phyloP scores from a whole-genome alignment of 2,329 filamentous ascomycete species.

The Mollisia scopiformis region DNA sequence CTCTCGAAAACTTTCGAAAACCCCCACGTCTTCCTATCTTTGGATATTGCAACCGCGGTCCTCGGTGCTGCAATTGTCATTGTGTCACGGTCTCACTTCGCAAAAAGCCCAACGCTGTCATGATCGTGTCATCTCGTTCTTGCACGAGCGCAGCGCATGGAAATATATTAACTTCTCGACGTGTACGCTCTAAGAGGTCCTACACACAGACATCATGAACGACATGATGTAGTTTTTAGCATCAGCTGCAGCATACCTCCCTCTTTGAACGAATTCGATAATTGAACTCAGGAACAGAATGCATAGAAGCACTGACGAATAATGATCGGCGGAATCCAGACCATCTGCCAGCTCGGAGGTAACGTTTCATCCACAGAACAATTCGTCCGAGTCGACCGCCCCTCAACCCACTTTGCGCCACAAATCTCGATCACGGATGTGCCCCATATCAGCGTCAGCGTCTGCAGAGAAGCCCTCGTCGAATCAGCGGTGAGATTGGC shows the following conservation, averaged over 20 bases:
- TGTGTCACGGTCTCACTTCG: neutral
- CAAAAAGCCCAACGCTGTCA: neutral
- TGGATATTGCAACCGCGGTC: neutral
- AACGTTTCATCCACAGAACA: constrained; percentile 6
- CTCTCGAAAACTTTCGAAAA: neutral
- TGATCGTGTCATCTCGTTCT: neutral
- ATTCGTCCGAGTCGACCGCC: neutral
- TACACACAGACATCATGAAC: neutral
- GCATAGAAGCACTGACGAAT: no score
- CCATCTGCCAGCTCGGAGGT: neutral
- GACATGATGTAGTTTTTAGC: neutral
- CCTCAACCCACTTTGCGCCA: constrained; percentile 12
- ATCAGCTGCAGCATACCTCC: neutral
- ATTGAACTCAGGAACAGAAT: neutral
- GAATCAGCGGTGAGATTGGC: constrained; percentile 25
- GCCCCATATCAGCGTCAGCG: neutral
- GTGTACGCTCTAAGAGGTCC: neutral
- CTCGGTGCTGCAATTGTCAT: neutral
- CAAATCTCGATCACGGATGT: constrained; percentile 11
- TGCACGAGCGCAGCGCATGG: neutral
- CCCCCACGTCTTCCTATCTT: neutral
- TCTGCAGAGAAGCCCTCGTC: constrained; percentile 1
- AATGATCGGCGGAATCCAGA: neutral
- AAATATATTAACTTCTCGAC: constrained; percentile 1
- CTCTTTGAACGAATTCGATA: neutral